Evolutionary conservation across 768 basidiomycete species (phyloP), one percentile per base, ranked within the genome.

Genomic region (Candolleomyces eurysporus): DNA sequence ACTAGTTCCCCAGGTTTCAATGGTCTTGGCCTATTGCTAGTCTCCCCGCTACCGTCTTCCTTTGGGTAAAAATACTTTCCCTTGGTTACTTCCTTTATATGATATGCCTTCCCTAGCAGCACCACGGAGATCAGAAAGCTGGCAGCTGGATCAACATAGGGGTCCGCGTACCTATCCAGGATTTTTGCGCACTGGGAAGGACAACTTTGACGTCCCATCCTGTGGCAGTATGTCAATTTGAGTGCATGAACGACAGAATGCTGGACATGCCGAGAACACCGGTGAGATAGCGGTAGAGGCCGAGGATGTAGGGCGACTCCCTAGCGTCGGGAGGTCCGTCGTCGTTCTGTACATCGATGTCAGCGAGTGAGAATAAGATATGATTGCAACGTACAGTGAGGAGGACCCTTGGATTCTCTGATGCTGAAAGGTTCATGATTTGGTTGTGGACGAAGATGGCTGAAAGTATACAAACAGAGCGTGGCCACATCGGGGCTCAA

Each of bases 151-250:
- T 48, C 45, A 26, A 30, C 30, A 39, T 60, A 31, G 21, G 49
- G 45, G 54, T 14, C 54, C 30, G 69, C 79, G 57, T 62, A 90
- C 92, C 92, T 39, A 94, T 92, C 92, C 92, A 94, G 42, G 90
- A 91, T 71, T 91, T 92, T 69, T 94, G 92, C 10, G 88, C 79
- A 65, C 85, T 90, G 14, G 91, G 91, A 26, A 92, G 76, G 58
- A 92, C 89, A 16, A 92, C 92, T 68, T 84, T 89, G 43, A 93
- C 89, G 66, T 90, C 78, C 88, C 89, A 92, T 14, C 88, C 91
- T 89, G 19, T 46, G 19, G 19, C 45, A 63, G 30, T 32, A 48
- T 40, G 64, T 77, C 81, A 51, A 84, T 79, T 61, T 80, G 72
- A 79, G 78, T 36, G 3, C 11, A 82, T 9, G 78, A 21, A 14